Conservation (phyloP, 2,329 filamentous ascomycete species). For the Chrysoporthe deuterocubensis region DNA sequence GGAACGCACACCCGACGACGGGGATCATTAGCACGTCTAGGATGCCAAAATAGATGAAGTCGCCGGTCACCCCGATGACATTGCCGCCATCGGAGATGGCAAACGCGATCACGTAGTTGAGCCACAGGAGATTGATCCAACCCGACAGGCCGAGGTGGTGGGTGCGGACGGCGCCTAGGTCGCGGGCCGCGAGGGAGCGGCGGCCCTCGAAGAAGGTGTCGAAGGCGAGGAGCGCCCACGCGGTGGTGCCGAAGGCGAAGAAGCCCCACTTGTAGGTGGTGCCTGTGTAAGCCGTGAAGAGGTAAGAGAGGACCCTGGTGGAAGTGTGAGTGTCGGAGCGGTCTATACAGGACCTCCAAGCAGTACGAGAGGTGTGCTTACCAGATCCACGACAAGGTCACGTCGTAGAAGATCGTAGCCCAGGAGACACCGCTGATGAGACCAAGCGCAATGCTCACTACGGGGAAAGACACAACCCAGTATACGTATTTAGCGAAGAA, state of each 20-base stretch:
- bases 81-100: slow-evolving; percentile 58
- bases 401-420: slow-evolving; percentile 57
- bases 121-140: slow-evolving; percentile 56
- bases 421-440: slow-evolving; percentile 58
- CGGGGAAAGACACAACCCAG: slow-evolving; percentile 57
- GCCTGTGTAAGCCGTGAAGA: slow-evolving; percentile 51
- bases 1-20: slow-evolving; percentile 46
- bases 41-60: slow-evolving; percentile 57
- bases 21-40: slow-evolving; percentile 56
- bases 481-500: slow-evolving; percentile 61
- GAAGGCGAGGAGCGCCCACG: slow-evolving; percentile 50
- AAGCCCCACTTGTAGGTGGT: slow-evolving; percentile 63
- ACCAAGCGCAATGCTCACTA: slow-evolving; percentile 50
- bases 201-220: slow-evolving; percentile 47
- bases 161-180: slow-evolving; percentile 44
- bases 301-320: slow-evolving; percentile 49
- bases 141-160: slow-evolving; percentile 51
- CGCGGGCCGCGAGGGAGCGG: slow-evolving; percentile 41
- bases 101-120: slow-evolving; percentile 59
- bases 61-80: slow-evolving; percentile 48
- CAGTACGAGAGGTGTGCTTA: not conserved
- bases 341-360: too few species aligned
- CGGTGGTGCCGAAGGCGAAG: slow-evolving; percentile 55
- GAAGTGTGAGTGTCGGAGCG: slow-evolving; percentile 22
- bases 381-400: slow-evolving; percentile 55